Evolutionary conservation across 257 asterid genomes (phyloP), one percentile per base, ranked within the genome.

Genomic region (Lycium ferocissimum): DNA sequence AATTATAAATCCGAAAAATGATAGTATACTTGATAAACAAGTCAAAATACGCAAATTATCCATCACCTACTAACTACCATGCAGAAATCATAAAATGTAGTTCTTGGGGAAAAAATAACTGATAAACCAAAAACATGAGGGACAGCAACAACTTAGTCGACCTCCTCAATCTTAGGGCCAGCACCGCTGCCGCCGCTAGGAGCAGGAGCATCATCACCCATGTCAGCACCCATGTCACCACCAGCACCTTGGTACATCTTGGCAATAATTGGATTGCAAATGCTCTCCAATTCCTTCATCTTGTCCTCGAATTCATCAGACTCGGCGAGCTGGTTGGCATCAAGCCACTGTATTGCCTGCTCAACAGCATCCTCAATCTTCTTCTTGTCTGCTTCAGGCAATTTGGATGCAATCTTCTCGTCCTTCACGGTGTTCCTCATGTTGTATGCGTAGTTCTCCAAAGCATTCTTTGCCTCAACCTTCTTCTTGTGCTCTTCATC

Each of bases 401-500:
- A 91, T 83, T 93, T 94, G 11, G 97, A 89, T 5, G 95, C 92
- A 12, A 94, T 93, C 92, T 94, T 94, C 84, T 94, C 98, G 9
- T 94, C 98, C 89, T 93, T 93, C 14, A 94, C 72, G 0, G 98
- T 94, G 92, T 94, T 94, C 97, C 98, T 94, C 98, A 93, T 94
- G 92, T 94, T 94, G 93, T 94, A 94, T 0, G 98, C 91, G 13
- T 94, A 94, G 92, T 94, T 94, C 91, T 94, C 98, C 86, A 94
- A 57, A 0, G 97, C 91, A 66, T 94, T 93, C 93, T 94, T 94
- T 0, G 97, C 92, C 67, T 94, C 98, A 0, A 93, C 95, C 91
- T 94, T 94, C 89, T 94, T 94, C 94, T 94, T 94, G 89, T 94
- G 97, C 35, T 94, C 98, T 61, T 94, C 98, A 5, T 94, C 98